Evolutionary conservation across 306 rosid species (phyloP).

Genomic region (Pyrus pyrifolia): DNA sequence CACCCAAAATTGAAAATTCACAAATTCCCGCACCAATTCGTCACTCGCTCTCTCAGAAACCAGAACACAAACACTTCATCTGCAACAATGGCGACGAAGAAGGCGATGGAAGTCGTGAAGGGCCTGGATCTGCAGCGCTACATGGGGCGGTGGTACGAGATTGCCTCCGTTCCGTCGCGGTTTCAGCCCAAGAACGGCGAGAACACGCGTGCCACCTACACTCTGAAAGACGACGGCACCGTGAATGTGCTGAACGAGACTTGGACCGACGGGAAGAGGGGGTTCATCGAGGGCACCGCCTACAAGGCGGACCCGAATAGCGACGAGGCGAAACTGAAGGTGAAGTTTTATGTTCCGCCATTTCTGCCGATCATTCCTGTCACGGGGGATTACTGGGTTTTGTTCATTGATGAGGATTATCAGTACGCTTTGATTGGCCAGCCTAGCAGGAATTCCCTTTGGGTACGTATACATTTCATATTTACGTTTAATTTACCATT

Average conservation of each 20-base stretch:
- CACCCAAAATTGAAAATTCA: no score
- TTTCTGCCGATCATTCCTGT: constrained; percentile 76
- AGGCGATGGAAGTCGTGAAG: constrained; percentile 60
- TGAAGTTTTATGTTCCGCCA: constrained; percentile 79
- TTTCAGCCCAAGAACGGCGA: constrained; percentile 64
- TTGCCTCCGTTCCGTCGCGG: constrained; percentile 70
- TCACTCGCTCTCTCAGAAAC: background rate
- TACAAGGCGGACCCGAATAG: constrained; percentile 58
- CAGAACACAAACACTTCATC: background rate
- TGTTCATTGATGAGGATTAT: constrained; percentile 62
- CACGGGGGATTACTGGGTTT: constrained; percentile 79
- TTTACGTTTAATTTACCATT: background rate
- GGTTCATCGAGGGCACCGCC: constrained; percentile 62
- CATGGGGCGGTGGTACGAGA: constrained; percentile 97
- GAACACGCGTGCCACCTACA: constrained; percentile 84
- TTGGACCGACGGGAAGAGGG: constrained; percentile 54
- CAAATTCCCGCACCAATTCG: background rate
- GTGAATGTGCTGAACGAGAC: constrained; percentile 82
- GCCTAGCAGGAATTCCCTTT: constrained; percentile 65
- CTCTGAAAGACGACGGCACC: constrained; percentile 51
- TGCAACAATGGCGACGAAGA: constrained; percentile 31
- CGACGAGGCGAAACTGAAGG: constrained; percentile 88
- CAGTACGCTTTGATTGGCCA: constrained; percentile 68
- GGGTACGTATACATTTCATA: constrained; percentile 46
- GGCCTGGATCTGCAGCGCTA: constrained; percentile 52